phyloP scores from a whole-genome alignment of 2,329 filamentous ascomycete genomes.

The Penicillium decumbens region DNA sequence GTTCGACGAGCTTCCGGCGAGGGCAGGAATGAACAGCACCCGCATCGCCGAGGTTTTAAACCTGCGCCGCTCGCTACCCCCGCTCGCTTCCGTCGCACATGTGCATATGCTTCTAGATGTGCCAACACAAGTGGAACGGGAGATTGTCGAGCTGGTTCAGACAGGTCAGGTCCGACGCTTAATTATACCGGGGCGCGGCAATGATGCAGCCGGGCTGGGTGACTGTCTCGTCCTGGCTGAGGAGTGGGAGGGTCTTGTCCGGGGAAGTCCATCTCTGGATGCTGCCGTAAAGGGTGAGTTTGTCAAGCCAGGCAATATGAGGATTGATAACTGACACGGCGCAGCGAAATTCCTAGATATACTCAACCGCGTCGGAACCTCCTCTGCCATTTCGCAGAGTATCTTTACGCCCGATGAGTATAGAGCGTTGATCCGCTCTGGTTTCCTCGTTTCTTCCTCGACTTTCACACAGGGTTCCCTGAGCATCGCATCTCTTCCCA shows the following conservation, averaged over 20 bases:
- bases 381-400: slow-evolving; percentile 44
- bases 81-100: slow-evolving; percentile 57
- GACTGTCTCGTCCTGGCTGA: slow-evolving; percentile 55
- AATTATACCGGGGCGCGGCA: slow-evolving; percentile 54
- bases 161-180: slow-evolving; percentile 52
- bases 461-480: slow-evolving; percentile 36
- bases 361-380: slow-evolving; percentile 46
- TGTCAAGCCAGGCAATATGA: neutral
- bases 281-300: slow-evolving; percentile 34
- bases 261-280: slow-evolving; percentile 31
- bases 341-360: slow-evolving; percentile 49
- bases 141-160: slow-evolving; percentile 52
- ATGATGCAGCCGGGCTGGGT: slow-evolving; percentile 52
- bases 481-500: slow-evolving; percentile 41
- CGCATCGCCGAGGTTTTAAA: slow-evolving; percentile 58
- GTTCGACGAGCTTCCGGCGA: slow-evolving; percentile 54
- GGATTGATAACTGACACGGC: slow-evolving; percentile 1
- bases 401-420: slow-evolving; percentile 47
- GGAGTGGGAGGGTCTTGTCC: slow-evolving; percentile 49
- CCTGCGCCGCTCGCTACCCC: slow-evolving; percentile 52
- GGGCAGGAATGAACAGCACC: slow-evolving; percentile 59
- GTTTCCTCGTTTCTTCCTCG: slow-evolving; percentile 53
- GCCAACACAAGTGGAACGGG: slow-evolving; percentile 56
- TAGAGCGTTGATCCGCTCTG: slow-evolving; percentile 47
- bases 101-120: slow-evolving; percentile 55